These are phyloP conservation scores for Nicotiana paniculata DNA, from an alignment of 257 asterid species.

Conservation along the genomic window DNA sequence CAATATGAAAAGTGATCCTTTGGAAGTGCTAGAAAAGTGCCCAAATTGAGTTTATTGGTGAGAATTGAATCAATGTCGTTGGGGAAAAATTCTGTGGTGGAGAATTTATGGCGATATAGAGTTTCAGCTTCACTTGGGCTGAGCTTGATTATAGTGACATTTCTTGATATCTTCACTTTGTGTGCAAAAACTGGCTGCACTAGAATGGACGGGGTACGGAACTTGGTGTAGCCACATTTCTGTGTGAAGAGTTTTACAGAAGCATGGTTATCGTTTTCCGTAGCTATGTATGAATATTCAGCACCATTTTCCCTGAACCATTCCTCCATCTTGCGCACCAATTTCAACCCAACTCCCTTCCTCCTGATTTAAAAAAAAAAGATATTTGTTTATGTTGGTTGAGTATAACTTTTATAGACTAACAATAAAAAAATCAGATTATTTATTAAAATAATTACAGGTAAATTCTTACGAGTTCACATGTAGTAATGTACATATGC, in stretches of 20 bases:
- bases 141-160: slow-evolving; percentile 40
- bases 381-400: background rate
- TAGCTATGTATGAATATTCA: slow-evolving; percentile 77
- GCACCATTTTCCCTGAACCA: slow-evolving; percentile 80
- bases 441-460: no score
- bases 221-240: slow-evolving; percentile 68
- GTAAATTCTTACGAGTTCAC: no score
- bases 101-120: slow-evolving; percentile 56
- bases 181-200: slow-evolving; percentile 86
- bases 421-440: no score
- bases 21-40: slow-evolving; percentile 70
- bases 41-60: slow-evolving; percentile 49
- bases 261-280: slow-evolving; percentile 72
- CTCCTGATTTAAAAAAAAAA: slow-evolving; percentile 39
- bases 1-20: slow-evolving; percentile 30
- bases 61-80: slow-evolving; percentile 72
- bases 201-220: slow-evolving; percentile 68
- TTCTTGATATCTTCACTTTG: slow-evolving; percentile 20
- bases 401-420: background rate
- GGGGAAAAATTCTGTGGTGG: slow-evolving; percentile 81
- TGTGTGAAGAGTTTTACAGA: slow-evolving; percentile 69
- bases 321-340: slow-evolving; percentile 52
- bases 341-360: slow-evolving; percentile 67
- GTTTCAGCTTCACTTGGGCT: slow-evolving; percentile 50
- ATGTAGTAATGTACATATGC: background rate